Base-by-base conservation (phyloP, 805 yeast species). In the Suhomyces tanzawaensis region DNA sequence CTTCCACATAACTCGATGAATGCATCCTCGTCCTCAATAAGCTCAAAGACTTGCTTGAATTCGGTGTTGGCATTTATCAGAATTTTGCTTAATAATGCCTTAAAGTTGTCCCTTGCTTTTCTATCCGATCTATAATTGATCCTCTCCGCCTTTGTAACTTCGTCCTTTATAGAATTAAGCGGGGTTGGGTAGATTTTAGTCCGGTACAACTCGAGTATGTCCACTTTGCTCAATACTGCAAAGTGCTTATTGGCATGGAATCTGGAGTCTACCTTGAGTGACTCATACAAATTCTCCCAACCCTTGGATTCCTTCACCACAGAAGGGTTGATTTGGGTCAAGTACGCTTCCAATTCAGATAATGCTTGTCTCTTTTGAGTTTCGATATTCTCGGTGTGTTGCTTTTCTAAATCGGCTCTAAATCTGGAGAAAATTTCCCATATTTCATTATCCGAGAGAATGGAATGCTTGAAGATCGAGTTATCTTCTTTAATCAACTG, bases 1-100 rank as follows among this genome's bases (percentile, higher is more conserved):
- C 89, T 71, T 0, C 95, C 95, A 40, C 88, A 69, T 25, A 88
- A 45, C 16, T 72, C 77, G 12, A 75, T 50, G 52, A 83, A 88
- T 12, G 77, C 62, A 32, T 66, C 67, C 43, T 82, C 83, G 22
- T 75, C 72, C 41, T 76, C 76, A 1, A 87, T 49, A 4, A 52
- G 42, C 0, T 72, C 63, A 29, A 76, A 69, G 2, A 85, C 51
- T 17, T 81, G 82, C 33, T 58, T 61, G 81, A 95, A 88, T 35
- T 60, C 66, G 1, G 84, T 66, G 39, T 72, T 72, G 1, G 84
- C 79, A 12, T 55, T 62, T 18, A 69, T 58, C 6, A 57, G 57
- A 18, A 82, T 61, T 25, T 71, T 53, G 12, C 61, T 41, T 12
- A 89, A 52, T 14, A 81, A 51, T 5, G 51, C 47, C 39, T 72